Evolutionary conservation across 805 yeast species (phyloP), one percentile per base, ranked within the genome.

Genomic region (Zygoascus ofunaensis): DNA sequence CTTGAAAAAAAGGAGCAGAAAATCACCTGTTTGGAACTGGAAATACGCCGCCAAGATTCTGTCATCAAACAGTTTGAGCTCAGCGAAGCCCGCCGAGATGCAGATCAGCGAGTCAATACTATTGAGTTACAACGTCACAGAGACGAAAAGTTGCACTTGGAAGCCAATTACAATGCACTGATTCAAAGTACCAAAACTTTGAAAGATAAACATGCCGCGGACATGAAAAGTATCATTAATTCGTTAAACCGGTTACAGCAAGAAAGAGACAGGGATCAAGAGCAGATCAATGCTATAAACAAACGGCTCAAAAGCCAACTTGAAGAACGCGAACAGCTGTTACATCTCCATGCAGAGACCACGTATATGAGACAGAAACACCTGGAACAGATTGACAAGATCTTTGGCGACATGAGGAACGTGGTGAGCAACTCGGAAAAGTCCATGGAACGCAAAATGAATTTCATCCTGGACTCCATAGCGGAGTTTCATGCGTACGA

Each of bases 1-100:
- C 63, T 85, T 47, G 76, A 73, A 49, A 67, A 94, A 42, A 82
- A 83, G 55, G 87, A 82, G 53, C 69, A 89, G 42, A 68, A 85
- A 43, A 73, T 83, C 21, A 55, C 66, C 24, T 90, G 82, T 51
- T 63, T 84, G 53, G 94, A 86, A 58, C 66, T 63, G 34, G 77
- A 76, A 51, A 60, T 73, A 17, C 39, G 28, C 15, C 32, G 30
- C 20, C 44, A 41, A 23, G 46, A 50, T 21, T 20, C 28, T 10
- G 24, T 36, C 14, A 33, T 51, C 1, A 24, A 37, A 20, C 17
- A 30, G 22, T 28, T 41, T 24, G 38, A 34, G 28, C 36, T 33
- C 30, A 20, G 34, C 19, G 28, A 34, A 5, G 24, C 32, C 17
- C 37, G 17, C 19, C 35, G 37, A 19, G 40, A 26, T 4, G 41